Percentiles rank a stretch among this genome's conserved stretches.
Evolutionary conservation across 805 yeast genomes (phyloP).

Genomic region (Teunomyces kruisii): DNA sequence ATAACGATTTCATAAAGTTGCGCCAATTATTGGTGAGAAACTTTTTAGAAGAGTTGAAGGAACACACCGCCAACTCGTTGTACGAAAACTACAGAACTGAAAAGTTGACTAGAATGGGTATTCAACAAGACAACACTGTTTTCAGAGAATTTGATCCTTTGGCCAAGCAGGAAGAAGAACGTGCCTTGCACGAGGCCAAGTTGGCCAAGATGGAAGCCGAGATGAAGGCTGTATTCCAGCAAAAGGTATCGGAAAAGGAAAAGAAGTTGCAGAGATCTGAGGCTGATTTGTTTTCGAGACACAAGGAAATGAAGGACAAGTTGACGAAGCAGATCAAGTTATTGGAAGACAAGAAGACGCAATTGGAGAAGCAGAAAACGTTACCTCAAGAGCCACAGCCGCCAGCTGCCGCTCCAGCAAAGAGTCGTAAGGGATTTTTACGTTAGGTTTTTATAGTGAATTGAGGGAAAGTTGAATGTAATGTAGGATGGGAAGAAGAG

Average conservation of each 20-base stretch:
- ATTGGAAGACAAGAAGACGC: slow-evolving; percentile 86
- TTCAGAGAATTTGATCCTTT: slow-evolving; percentile 94
- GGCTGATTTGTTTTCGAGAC: slow-evolving; percentile 92
- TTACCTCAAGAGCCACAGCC: slow-evolving; percentile 52
- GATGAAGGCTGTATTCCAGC: slow-evolving; percentile 95
- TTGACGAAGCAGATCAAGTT: slow-evolving; percentile 83
- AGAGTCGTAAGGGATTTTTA: slow-evolving; percentile 78
- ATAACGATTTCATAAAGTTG: slow-evolving; percentile 86
- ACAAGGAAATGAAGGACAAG: slow-evolving; percentile 96
- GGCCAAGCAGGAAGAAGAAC: slow-evolving; percentile 90
- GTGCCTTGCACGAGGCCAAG: slow-evolving; percentile 88
- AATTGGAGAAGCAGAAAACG: slow-evolving; percentile 62
- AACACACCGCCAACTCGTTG: slow-evolving; percentile 68
- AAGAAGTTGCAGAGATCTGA: slow-evolving; percentile 95
- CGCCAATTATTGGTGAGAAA: slow-evolving; percentile 87
- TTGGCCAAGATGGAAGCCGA: slow-evolving; percentile 92
- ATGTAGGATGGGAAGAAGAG: too few relatives aligned
- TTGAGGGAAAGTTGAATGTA: slow-evolving; percentile 1
- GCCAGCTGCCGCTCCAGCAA: slow-evolving; percentile 47
- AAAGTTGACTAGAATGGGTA: slow-evolving; percentile 78
- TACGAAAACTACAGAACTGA: slow-evolving; percentile 90
- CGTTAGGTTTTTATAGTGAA: slow-evolving; percentile 41
- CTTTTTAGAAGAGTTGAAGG: slow-evolving; percentile 91
- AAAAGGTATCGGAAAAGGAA: slow-evolving; percentile 94
- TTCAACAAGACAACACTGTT: slow-evolving; percentile 89